Base-by-base conservation (phyloP, 2,329 filamentous ascomycete species). In the Penicillium polonicum region DNA sequence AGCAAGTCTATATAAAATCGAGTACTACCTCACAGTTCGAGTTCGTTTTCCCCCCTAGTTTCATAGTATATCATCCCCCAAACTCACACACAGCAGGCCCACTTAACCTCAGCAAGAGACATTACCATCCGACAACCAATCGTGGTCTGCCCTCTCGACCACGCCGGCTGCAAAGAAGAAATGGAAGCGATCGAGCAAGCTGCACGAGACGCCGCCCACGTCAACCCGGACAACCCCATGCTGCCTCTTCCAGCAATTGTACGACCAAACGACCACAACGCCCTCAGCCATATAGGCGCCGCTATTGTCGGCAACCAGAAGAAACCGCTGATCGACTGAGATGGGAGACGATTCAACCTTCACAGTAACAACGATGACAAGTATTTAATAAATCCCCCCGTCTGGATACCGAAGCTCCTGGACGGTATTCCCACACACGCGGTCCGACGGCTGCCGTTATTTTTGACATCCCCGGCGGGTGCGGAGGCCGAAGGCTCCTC, bases 101-200 rank as follows among this genome's bases (percentile, higher is more conserved):
- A 92, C 76, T 82, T 97, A 75, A 91, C 89, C 52, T 89, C 89
- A 45, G 91, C 92, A 25, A 87, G 89, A 75, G 93, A 99, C 72
- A 96, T 99, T 55, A 82, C 87, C 31, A 82, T 97, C 43, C 86
- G 93, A 52, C 91, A 97, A 75, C 92, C 91, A 5, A 97, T 99
- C 57, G 91, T 97, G 35, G 94, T 97, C 51, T 97, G 93, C 69
- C 93, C 94, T 0, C 86, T 97, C 61, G 94, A 99, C 70, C 91
- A 97, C 70, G 91, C 95, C 65, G 90, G 89, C 17, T 99, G 94
- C 78, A 97, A 96, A 74, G 92, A 97, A 72, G 94, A 97, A 78
- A 97, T 99, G 91, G 92, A 96, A 68, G 92, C 92, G 38, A 97
- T 99, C 62, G 92, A 97, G 72, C 91, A 96, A 76, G 90, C 94